Conservation (phyloP, 2,329 filamentous ascomycete species). For the Pseudopyricularia javanii region DNA sequence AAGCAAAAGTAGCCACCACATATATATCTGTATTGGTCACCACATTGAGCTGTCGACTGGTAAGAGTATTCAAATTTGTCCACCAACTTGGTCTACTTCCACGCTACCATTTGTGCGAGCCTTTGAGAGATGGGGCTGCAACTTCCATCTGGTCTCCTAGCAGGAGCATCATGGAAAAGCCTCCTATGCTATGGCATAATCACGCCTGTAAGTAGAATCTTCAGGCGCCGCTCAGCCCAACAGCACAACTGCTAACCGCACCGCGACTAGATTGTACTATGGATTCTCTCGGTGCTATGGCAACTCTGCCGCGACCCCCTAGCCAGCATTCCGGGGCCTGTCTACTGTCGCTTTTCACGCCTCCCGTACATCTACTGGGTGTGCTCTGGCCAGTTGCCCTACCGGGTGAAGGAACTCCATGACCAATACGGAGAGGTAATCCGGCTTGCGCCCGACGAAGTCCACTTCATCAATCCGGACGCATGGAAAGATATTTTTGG, state of each 20-base stretch:
- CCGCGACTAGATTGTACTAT: neutral
- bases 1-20: neutral
- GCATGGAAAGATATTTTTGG: conserved; percentile 3
- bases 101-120: neutral
- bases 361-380: neutral
- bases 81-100: neutral
- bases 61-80: neutral
- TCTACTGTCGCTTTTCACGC: neutral
- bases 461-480: neutral
- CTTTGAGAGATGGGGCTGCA: neutral
- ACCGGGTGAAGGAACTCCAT: neutral
- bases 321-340: neutral
- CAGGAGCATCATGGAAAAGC: neutral
- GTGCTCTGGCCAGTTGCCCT: neutral
- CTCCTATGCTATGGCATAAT: neutral
- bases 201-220: neutral
- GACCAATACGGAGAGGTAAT: conserved; percentile 1
- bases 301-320: neutral
- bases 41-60: neutral
- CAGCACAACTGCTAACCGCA: neutral
- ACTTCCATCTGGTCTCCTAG: neutral
- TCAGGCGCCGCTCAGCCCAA: neutral
- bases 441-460: neutral
- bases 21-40: neutral
- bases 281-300: neutral